Conservation (phyloP, 2,329 filamentous ascomycete species). For the Kalaharituber pfeilii region DNA sequence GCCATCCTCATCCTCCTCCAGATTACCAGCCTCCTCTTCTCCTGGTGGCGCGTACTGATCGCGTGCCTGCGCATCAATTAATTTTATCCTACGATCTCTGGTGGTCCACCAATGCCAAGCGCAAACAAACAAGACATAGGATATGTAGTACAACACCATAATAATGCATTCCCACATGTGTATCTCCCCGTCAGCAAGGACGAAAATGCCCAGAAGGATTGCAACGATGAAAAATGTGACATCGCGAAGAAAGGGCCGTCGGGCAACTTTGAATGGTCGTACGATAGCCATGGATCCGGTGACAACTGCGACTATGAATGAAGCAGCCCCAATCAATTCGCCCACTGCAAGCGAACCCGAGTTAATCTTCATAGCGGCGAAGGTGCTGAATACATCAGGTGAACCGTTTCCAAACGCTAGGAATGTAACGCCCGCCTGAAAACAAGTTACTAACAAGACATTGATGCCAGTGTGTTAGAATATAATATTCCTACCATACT, state of each 20-base stretch:
- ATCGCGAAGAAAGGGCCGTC: conserved; percentile 77
- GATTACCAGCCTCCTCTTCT: conserved; percentile 41
- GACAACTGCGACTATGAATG: conserved; percentile 92
- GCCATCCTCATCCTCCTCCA: conserved; percentile 38
- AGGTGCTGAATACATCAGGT: conserved; percentile 95
- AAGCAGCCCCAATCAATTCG: conserved; percentile 82
- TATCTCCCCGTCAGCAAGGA: conserved; percentile 68
- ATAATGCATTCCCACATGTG: conserved; percentile 72
- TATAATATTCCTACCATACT: conserved; percentile 39
- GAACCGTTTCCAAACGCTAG: conserved; percentile 95
- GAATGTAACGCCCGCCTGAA: conserved; percentile 70
- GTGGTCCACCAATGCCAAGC: conserved; percentile 77
- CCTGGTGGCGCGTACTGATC: conserved; percentile 23
- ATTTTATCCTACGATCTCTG: conserved; percentile 33
- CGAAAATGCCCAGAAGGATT: conserved; percentile 69
- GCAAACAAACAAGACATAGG: conserved; percentile 80
- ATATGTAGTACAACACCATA: conserved; percentile 82
- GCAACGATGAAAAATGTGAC: conserved; percentile 82
- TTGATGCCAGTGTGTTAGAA: not conserved
- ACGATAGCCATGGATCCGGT: conserved; percentile 94
- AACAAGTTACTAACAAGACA: not conserved
- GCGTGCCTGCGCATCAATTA: conserved; percentile 18
- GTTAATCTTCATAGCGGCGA: conserved; percentile 92
- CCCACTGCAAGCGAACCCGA: conserved; percentile 94
- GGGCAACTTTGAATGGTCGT: conserved; percentile 81